Evolutionary conservation across 2,329 filamentous ascomycete genomes (phyloP), one percentile per base, ranked within the genome.

Genomic region (Clonostachys chloroleuca): DNA sequence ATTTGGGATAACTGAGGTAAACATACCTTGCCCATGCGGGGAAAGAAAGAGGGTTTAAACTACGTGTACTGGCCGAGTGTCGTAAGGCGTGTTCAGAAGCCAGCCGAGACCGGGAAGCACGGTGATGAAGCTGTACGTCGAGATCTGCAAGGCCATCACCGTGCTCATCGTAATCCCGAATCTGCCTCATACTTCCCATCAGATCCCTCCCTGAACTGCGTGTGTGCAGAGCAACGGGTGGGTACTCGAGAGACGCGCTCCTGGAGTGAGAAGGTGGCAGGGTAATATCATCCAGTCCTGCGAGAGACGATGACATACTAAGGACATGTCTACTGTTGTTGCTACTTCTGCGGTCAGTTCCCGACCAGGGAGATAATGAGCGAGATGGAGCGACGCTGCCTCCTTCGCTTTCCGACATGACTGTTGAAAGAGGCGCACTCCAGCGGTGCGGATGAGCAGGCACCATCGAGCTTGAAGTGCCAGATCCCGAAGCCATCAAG

Each of bases 401-500:
- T 40, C 64, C 70, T 52, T 85, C 81, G 57, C 77, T 79, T 59
- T 83, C 81, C 34, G 81, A 84, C 62, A 77, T 68, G 51, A 85
- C 81, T 41, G 81, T 83, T 37, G 82, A 85, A 40, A 84, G 69
- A 61, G 83, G 80, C 41, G 78, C 77, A 62, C 80, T 83, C 80
- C 80, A 84, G 72, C 78, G 78, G 57, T 82, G 79, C 47, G 74
- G 70, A 49, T 71, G 62, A 42, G 71, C 59, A 16, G 51, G 40
- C 42, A 47, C 43, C 16, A 18, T 39, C 24, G 24, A 30, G 24
- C 36, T 46, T 9, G 53, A 50, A 14, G 58, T 46, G 30, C 50
- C 46, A 42, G 40, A 42, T n/a, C 24, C 34, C 13, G 44, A 45
- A 20, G 42, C 37, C 35, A 34, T 12, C 41, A 18, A 16, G 9